Conservation (phyloP, 2,329 filamentous ascomycete genomes). For the Paraphoma chrysanthemicola region DNA sequence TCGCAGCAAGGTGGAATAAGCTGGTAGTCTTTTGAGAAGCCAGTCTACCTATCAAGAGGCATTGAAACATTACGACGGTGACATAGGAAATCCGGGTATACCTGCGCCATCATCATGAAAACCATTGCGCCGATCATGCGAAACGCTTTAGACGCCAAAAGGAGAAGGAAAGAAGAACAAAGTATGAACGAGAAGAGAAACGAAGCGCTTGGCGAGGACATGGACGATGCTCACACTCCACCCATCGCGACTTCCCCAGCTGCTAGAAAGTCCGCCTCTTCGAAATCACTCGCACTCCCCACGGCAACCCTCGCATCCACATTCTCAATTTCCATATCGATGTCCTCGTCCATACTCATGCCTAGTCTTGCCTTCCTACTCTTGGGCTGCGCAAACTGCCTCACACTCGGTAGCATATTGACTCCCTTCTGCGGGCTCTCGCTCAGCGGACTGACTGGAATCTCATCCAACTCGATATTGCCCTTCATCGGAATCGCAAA, state of each 20-base stretch:
- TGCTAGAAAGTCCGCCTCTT: conserved; percentile 68
- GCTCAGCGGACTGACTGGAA: conserved; percentile 44
- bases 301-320: conserved; percentile 43
- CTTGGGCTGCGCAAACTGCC: conserved; percentile 42
- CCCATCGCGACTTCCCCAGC: conserved; percentile 42
- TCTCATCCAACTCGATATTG: conserved; percentile 38
- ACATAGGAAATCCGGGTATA: conserved; percentile 19
- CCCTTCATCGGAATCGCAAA: conserved; percentile 27
- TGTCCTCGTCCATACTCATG: conserved; percentile 26
- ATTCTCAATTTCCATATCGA: conserved; percentile 44
- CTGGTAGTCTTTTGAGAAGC: not conserved
- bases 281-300: conserved; percentile 64
- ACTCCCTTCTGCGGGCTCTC: conserved; percentile 27
- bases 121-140: conserved; percentile 5
- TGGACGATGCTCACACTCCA: conserved; percentile 29
- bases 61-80: not conserved
- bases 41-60: not conserved
- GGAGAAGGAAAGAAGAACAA: not conserved
- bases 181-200: conserved; percentile 11
- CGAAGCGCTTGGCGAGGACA: too few species aligned
- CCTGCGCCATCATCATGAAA: conserved; percentile 15
- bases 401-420: conserved; percentile 23
- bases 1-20: not conserved
- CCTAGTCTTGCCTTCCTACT: conserved; percentile 21
- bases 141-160: not conserved